Evolutionary conservation across 2,329 filamentous ascomycete genomes (phyloP).

Genomic region (Trichophyton benhamiae): DNA sequence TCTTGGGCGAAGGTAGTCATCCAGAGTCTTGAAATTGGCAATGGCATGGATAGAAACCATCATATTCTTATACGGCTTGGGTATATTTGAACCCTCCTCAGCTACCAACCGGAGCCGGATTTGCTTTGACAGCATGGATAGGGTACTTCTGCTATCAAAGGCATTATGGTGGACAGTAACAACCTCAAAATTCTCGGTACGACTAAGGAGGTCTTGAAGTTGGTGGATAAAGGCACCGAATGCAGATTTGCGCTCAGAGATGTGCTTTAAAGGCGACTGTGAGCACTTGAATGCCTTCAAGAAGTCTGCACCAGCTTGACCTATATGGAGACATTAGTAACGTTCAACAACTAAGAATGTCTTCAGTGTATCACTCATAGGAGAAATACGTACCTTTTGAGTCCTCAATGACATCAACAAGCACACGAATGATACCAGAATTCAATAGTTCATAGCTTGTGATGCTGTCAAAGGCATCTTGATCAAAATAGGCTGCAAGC

Average conservation of each 20-base stretch:
- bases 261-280: conserved; percentile 48
- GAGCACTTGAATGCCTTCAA: conserved; percentile 81
- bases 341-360: conserved; percentile 1
- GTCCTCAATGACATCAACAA: conserved; percentile 72
- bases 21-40: conserved; percentile 89
- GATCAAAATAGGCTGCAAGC: conserved; percentile 74
- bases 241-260: conserved; percentile 49
- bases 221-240: conserved; percentile 90
- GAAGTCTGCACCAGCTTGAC: conserved; percentile 64
- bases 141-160: conserved; percentile 47
- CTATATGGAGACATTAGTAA: conserved; percentile 6
- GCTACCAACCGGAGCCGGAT: conserved; percentile 79
- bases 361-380: not conserved
- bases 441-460: conserved; percentile 90
- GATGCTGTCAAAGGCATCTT: conserved; percentile 78
- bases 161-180: conserved; percentile 77
- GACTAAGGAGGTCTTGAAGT: conserved; percentile 86
- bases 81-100: conserved; percentile 57
- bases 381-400: conserved; percentile 35
- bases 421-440: conserved; percentile 73
- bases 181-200: conserved; percentile 96
- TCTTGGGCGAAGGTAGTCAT: conserved; percentile 86
- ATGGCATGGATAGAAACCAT: conserved; percentile 99
- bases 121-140: conserved; percentile 94
- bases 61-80: conserved; percentile 75